These are phyloP conservation scores for Cafeteria roenbergensis DNA, from an alignment of 108 stramenopile genomes.

Conservation along the genomic window DNA sequence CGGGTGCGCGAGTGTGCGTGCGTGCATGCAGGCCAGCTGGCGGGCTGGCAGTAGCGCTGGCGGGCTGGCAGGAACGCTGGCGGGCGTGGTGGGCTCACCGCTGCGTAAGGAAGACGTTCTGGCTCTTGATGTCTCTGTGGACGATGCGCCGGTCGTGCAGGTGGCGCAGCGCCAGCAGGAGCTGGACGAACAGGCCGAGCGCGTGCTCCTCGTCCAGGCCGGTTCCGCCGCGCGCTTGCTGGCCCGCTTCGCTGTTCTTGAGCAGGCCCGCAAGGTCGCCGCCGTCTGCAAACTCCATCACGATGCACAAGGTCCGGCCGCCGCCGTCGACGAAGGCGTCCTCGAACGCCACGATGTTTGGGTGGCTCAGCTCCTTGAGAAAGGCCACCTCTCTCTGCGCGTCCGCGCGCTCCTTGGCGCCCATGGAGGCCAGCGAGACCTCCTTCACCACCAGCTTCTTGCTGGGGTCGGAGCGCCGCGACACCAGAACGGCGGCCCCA, in stretches of 20 bases:
- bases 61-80: too few species aligned
- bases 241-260: not conserved
- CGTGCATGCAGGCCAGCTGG: too few species aligned
- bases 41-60: too few species aligned
- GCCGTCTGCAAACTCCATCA: slow-evolving; percentile 44
- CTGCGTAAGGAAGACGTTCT: slow-evolving; percentile 24
- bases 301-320: slow-evolving; percentile 18
- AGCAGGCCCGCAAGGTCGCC: slow-evolving; percentile 31
- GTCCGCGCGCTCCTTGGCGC: not conserved
- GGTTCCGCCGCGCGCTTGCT: too few species aligned
- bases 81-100: too few species aligned
- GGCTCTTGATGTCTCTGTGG: slow-evolving; percentile 39
- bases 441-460: slow-evolving; percentile 33
- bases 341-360: slow-evolving; percentile 25
- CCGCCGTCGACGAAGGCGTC: slow-evolving; percentile 20
- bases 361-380: slow-evolving; percentile 17
- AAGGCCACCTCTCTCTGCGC: slow-evolving; percentile 12
- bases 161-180: slow-evolving; percentile 33
- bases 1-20: too few species aligned
- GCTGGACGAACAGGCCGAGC: slow-evolving; percentile 34
- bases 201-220: slow-evolving; percentile 22
- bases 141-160: slow-evolving; percentile 34
- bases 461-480: slow-evolving; percentile 16
- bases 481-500: slow-evolving; percentile 35
- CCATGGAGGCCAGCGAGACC: not conserved